Base-by-base conservation (phyloP, 129 eudicot species). In the Lonicera japonica region DNA sequence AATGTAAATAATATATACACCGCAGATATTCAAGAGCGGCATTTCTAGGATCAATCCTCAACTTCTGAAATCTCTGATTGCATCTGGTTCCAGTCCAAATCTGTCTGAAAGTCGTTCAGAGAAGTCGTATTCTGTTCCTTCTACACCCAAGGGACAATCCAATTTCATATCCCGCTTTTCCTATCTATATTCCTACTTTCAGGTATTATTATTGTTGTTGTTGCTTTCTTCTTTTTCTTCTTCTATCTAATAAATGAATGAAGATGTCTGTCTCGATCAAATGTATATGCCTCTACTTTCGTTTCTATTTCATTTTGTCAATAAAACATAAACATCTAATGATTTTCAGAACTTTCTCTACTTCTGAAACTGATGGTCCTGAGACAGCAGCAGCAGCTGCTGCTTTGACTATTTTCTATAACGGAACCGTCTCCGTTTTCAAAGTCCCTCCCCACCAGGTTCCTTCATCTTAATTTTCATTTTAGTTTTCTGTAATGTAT, bases 1-100 rank as follows among this genome's bases (percentile, higher is more conserved):
- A 40, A 2, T 60, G 21, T 48, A 0, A n/a, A 22, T 7, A 4
- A 50, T 50, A 1, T 50, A 11, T 47, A n/a, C n/a, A 65, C 34
- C 60, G 71, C 65, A 79, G 89, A 79, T 62, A 75, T 83, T 20
- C 89, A 83, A n/a, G 58, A 70, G 71, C 12, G 83, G 76, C 55
- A 74, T 82, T 19, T 79, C 95, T 11, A 86, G 79, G 82, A 82
- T 86, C 25, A 77, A 82, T 50, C 95, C 95, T 14, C 89, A 77
- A 60, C 50, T 86, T 11, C 61, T 86, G 60, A 86, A 77, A 29
- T 75, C 75, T n/a, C 86, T 82, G 54, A 77, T 86, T 46, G 83
- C 79, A 7, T 56, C 74, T 9, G 81, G 81, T 0, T 63, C 77
- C 2, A 68, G 71, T 5, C 21, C 4, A 3, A 63, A 63, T 20